phyloP scores from a whole-genome alignment of 2,329 filamentous ascomycete species.

The Neobulgaria alba region DNA sequence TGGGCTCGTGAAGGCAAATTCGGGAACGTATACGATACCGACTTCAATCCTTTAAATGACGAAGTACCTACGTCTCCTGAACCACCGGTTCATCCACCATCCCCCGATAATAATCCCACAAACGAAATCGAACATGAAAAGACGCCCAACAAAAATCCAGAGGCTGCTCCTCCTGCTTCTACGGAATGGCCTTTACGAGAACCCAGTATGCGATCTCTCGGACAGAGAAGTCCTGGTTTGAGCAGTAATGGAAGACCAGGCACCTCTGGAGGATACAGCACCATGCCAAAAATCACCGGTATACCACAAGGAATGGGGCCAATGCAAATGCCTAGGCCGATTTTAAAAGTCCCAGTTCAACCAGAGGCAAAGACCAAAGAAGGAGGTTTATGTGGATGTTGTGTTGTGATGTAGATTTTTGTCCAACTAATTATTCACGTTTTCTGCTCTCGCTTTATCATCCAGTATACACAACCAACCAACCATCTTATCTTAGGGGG shows the following conservation, averaged over 20 bases:
- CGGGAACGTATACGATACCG: slow-evolving; percentile 75
- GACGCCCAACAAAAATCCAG: slow-evolving; percentile 27
- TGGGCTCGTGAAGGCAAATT: slow-evolving; percentile 90
- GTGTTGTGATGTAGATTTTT: slow-evolving; percentile 38
- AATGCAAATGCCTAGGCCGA: slow-evolving; percentile 28
- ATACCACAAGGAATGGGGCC: slow-evolving; percentile 28
- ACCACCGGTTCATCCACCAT: slow-evolving; percentile 3
- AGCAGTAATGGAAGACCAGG: slow-evolving; percentile 36
- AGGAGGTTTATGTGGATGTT: slow-evolving; percentile 38
- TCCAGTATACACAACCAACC: no score
- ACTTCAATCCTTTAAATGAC: slow-evolving; percentile 76
- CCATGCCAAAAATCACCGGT: slow-evolving; percentile 30
- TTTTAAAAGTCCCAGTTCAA: slow-evolving; percentile 43
- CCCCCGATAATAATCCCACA: slow-evolving; percentile 1
- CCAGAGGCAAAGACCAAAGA: slow-evolving; percentile 41
- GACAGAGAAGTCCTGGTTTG: slow-evolving; percentile 39
- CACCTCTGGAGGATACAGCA: slow-evolving; percentile 42
- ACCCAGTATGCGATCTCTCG: slow-evolving; percentile 5
- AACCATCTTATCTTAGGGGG: no score
- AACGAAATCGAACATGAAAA: slow-evolving; percentile 24
- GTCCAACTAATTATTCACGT: no score
- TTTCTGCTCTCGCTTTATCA: no score
- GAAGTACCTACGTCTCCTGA: slow-evolving; percentile 34
- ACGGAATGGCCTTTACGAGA: slow-evolving; percentile 52
- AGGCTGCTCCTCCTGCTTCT: slow-evolving; percentile 2